Evolutionary conservation across 768 basidiomycete species (phyloP), one percentile per base, ranked within the genome.

Genomic region (Amanita rubescens): DNA sequence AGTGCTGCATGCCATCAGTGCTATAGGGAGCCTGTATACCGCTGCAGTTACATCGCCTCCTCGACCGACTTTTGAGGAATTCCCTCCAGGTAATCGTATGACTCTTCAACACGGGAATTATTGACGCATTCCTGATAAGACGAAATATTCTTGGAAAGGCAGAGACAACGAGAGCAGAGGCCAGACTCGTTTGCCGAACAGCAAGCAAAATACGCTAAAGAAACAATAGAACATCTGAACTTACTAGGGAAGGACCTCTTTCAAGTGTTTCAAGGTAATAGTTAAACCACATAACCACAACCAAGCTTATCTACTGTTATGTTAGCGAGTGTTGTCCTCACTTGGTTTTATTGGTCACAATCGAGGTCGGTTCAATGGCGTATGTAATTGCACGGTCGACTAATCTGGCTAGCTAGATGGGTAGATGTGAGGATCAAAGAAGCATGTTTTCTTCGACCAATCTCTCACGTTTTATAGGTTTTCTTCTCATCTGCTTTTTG

Each of bases 1-100:
- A 8, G 68, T 92, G 37, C 75, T 94, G 0, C 91, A 94, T 62
- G 88, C 89, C n/a, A 87, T 94, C 47, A 91, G 90, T 66, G 90
- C 89, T 1, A 74, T 85, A 33, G 84, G 86, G 14, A 84, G 87
- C 54, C 69, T 85, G 19, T 90, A 90, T 58, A 90, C 87, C 1
- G 81, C 83, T 14, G 83, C 80, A 3, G 79, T 85, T 3, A 71
- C 77, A 10, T 80, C 77, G 3, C 76, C 80, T 19, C 79, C 82
- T 2, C 66, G 75, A 30, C 76, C 77, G 19, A 69, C 78, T 55
- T 76, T 78, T 50, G 67, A 70, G 32, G 71, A 80, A 59, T 71
- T 75, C 30, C 68, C 73, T 33, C 73, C 77, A 63, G 74, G 75
- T 76, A 63, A 54, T 62, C 59, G 34, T 56, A 15, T 32, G 33